Base-by-base conservation (phyloP, 176 grass and related monocot genomes). In the Musa beccarii region DNA sequence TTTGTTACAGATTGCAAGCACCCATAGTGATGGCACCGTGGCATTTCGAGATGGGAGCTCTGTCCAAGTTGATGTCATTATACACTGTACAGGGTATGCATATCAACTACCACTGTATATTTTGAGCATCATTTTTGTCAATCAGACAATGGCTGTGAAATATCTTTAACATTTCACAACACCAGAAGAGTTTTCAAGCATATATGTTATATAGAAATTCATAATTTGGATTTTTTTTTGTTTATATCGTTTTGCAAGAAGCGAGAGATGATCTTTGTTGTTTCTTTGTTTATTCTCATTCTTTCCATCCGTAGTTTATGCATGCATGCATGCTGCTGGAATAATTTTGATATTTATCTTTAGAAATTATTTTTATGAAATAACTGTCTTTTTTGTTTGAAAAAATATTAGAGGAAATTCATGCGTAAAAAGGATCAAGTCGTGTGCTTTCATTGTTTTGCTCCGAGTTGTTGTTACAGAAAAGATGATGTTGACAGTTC, bases 51-150 rank as follows among this genome's bases (percentile, higher is more conserved):
- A 91, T 85, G 89, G 88, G 20, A 85, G 67, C 50, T 87, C 81
- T 54, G 74, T 78, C 81, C 82, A 87, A 66, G 80, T 78, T 0
- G 82, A 91, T 89, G 84, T 91, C 50, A 89, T 96, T 66, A 82
- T 96, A 70, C 89, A 96, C 62, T 96, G 88, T 64, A 89, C 86
- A 20, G 92, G 92, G 92, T 89, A 91, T 78, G 74, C 61, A 69
- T 20, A 80, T 21, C 24, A 68, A 26, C 12, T 51, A n/a, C 13
- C 34, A 51, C 49, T 12, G 10, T 49, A 70, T 20, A 21, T 70
- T 70, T n/a, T 14, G 17, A 15, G 9, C 34, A 43, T 6, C 34
- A 43, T 43, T 43, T 43, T 43, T 43, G 34, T 43, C 34, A 43
- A 43, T 43, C 6, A 43, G 34, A 43, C 6, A 43, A 43, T 43